A percentile compares a stretch with the other conserved stretches of the same genome.
Conservation (phyloP, 2,329 filamentous ascomycete genomes). For the Colletotrichum sp. region DNA sequence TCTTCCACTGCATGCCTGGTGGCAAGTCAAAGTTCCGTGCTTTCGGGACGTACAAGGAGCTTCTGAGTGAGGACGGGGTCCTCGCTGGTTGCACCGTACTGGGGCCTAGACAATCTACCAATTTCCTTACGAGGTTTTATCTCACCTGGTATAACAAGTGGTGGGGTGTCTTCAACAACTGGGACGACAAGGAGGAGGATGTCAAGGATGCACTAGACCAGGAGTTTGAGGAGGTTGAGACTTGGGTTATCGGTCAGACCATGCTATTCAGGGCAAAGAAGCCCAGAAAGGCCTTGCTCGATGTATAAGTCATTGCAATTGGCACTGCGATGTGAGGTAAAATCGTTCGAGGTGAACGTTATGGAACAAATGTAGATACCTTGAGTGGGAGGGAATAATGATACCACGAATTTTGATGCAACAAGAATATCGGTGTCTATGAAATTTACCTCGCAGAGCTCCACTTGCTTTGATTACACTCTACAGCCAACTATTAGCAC, state of each 20-base stretch:
- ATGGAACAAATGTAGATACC: background rate
- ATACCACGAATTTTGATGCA: background rate
- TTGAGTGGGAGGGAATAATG: background rate
- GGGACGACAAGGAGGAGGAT: conserved; percentile 36
- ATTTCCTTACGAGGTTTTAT: conserved; percentile 27
- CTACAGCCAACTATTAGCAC: background rate
- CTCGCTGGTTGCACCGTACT: conserved; percentile 43
- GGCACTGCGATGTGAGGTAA: background rate
- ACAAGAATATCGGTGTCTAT: background rate
- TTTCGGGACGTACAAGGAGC: conserved; percentile 33
- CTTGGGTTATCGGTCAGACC: conserved; percentile 39
- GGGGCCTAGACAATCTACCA: conserved; percentile 30
- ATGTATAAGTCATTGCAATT: background rate
- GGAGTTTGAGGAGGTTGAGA: conserved; percentile 43
- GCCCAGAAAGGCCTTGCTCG: conserved; percentile 28
- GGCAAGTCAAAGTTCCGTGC: conserved; percentile 32
- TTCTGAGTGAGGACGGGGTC: conserved; percentile 38
- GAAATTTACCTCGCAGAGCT: background rate
- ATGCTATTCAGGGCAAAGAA: conserved; percentile 41
- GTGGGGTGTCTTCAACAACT: conserved; percentile 42
- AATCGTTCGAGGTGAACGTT: background rate
- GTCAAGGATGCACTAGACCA: conserved; percentile 36
- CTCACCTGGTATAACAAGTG: conserved; percentile 34
- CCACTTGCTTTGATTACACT: background rate
- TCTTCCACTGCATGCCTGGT: conserved; percentile 46